phyloP scores from a whole-genome alignment of 306 rosid species.

The Erythrophleum fordii region DNA sequence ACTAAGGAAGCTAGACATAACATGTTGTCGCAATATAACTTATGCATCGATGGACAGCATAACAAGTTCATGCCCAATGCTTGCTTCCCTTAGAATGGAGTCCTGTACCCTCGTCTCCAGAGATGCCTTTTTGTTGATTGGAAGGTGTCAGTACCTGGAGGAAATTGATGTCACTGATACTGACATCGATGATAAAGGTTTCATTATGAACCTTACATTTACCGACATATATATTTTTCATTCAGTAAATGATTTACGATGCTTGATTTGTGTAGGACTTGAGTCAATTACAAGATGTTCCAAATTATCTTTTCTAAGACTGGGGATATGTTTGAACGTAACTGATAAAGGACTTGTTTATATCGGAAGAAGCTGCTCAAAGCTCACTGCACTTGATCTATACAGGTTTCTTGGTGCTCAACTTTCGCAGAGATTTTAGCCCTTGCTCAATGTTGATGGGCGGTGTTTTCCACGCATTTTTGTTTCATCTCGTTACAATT shows the following conservation, averaged over 20 bases:
- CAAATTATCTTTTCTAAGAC: constrained; percentile 54
- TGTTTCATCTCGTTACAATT: not conserved
- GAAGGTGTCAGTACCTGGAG: constrained; percentile 65
- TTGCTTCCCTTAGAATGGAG: constrained; percentile 73
- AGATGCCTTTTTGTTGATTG: constrained; percentile 64
- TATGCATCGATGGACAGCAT: constrained; percentile 53
- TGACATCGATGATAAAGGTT: constrained; percentile 69
- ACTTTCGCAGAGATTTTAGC: constrained; percentile 20
- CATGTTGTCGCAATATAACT: constrained; percentile 67
- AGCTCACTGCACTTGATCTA: constrained; percentile 60
- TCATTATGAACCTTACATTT: constrained; percentile 5
- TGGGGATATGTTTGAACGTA: constrained; percentile 63
- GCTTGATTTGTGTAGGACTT: constrained; percentile 57
- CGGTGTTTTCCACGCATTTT: not conserved
- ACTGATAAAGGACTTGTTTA: constrained; percentile 62
- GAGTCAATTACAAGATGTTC: constrained; percentile 62
- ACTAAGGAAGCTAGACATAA: constrained; percentile 61
- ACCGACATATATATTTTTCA: constrained; percentile 7
- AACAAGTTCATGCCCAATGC: constrained; percentile 59
- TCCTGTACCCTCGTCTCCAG: constrained; percentile 61
- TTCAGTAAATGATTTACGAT: constrained; percentile 22
- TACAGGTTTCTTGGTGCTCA: constrained; percentile 55
- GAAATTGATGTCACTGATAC: constrained; percentile 73
- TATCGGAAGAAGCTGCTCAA: constrained; percentile 54
- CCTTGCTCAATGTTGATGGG: not conserved